Evolutionary conservation across 176 grass and related monocot species (phyloP).

Genomic region (Saccharum spontaneum): DNA sequence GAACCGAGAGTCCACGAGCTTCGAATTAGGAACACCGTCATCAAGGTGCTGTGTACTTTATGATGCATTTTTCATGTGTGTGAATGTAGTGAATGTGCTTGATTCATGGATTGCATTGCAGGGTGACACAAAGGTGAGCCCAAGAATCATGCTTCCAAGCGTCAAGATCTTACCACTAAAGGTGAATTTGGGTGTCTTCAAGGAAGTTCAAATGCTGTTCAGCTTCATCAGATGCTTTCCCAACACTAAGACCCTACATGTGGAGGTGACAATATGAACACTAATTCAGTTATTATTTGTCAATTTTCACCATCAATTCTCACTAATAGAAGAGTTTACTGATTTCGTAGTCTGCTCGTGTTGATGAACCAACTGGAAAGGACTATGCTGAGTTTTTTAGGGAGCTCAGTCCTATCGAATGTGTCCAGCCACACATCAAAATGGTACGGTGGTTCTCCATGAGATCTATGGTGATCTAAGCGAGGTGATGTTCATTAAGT

Average conservation of each 20-base stretch:
- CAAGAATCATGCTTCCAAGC: slow-evolving; percentile 10
- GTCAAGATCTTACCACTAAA: slow-evolving; percentile 22
- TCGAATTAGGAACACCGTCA: slow-evolving; percentile 3
- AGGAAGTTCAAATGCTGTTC: slow-evolving; percentile 3
- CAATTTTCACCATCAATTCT: background rate
- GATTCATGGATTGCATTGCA: slow-evolving; percentile 11
- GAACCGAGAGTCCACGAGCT: background rate
- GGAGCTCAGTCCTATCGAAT: background rate
- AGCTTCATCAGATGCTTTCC: slow-evolving; percentile 39
- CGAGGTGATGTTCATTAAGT: background rate
- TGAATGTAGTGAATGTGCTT: background rate
- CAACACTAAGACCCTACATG: slow-evolving; percentile 25
- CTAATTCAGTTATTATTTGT: background rate
- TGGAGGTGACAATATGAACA: slow-evolving; percentile 8
- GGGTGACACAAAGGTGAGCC: slow-evolving; percentile 1
- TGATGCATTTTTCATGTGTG: background rate
- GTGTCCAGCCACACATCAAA: slow-evolving; percentile 15
- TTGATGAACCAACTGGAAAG: background rate
- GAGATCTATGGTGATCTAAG: background rate
- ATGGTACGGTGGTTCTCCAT: slow-evolving; percentile 29
- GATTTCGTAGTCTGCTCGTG: slow-evolving; percentile 18
- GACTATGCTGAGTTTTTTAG: background rate
- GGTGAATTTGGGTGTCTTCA: slow-evolving; percentile 10
- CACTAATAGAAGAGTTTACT: background rate
- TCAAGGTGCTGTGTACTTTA: slow-evolving; percentile 3